Evolutionary conservation across 192 early-diverging fungal species (phyloP), one percentile per base, ranked within the genome.

Genomic region (Linnemannia elongata): DNA sequence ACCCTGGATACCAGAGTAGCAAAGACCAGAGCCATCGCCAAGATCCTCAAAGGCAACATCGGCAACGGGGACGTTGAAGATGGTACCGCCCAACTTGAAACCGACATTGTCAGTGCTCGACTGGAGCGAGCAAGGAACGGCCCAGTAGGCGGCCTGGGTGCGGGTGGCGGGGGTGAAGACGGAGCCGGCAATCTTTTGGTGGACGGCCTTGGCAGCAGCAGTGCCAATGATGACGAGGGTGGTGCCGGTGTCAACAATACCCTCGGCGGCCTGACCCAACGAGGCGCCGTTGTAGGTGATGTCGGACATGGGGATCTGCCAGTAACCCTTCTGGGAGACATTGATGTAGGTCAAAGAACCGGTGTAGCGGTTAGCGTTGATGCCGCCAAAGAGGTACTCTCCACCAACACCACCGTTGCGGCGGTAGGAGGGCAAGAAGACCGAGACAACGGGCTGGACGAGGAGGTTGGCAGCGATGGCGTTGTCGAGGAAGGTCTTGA

Each of bases 241-340:
- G 38, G 94, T 93, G 72, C 94, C 94, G 9, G 94, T 93, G 83
- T 94, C 94, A 17, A 94, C 52, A 55, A 94, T 93, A 42, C 89
- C 89, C 63, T 72, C 57, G 20, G 71, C 68, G 69, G 71, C n/a
- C 38, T 70, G 60, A 0, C 90, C 89, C 24, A 90, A 68, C 1
- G 79, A 81, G 1, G 83, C 73, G 17, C 88, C 87, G 41, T 80
- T 87, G 6, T 89, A 81, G 3, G 75, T 78, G 45, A 88, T 88
- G n/a, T 81, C 83, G 66, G 90, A 88, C n/a, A 93, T 86, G 77
- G 83, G 78, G 38, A 93, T 87, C 57, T 93, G 88, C 93, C 93
- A 93, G 87, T 90, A 93, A 33, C 88, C 89, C 77, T 88, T 80
- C 78, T 87, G 79, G 71, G 83, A 86, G 36, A 93, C 77, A 17